These are phyloP conservation scores for Lyophyllum atratum DNA, from an alignment of 768 basidiomycete genomes.

Conservation along the genomic window DNA sequence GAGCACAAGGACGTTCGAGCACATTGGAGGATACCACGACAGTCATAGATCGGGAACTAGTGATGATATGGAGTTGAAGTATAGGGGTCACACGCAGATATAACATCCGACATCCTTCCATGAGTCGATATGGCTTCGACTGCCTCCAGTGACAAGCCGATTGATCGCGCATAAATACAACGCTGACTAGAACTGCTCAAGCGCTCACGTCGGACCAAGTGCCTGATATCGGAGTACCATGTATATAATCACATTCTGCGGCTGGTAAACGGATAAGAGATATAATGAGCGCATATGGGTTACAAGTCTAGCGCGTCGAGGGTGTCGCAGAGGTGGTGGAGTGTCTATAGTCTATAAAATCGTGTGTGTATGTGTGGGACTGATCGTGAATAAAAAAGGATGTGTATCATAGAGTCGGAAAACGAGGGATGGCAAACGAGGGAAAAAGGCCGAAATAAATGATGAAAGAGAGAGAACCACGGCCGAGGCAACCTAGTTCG, in stretches of 20 bases:
- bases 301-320: background rate
- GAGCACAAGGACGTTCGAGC: conserved; percentile 13
- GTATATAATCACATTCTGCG: background rate
- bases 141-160: too few relatives aligned
- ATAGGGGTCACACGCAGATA: too few relatives aligned
- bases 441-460: background rate
- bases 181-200: too few relatives aligned
- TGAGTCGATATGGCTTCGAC: too few relatives aligned
- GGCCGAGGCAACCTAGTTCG: background rate
- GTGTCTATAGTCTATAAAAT: conserved; percentile 2
- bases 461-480: background rate
- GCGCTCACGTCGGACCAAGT: too few relatives aligned
- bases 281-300: background rate
- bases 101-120: too few relatives aligned
- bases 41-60: too few relatives aligned
- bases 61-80: too few relatives aligned
- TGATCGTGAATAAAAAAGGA: background rate
- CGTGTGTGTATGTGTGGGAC: background rate
- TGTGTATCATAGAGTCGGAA: background rate
- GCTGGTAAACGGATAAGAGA: background rate
- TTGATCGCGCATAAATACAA: background rate
- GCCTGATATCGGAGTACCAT: background rate
- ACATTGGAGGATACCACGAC: too few relatives aligned
- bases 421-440: background rate
- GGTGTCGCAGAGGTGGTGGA: background rate